Evolutionary conservation across 2,329 filamentous ascomycete species (phyloP), one percentile per base, ranked within the genome.

Genomic region (Penicillium olsonii): DNA sequence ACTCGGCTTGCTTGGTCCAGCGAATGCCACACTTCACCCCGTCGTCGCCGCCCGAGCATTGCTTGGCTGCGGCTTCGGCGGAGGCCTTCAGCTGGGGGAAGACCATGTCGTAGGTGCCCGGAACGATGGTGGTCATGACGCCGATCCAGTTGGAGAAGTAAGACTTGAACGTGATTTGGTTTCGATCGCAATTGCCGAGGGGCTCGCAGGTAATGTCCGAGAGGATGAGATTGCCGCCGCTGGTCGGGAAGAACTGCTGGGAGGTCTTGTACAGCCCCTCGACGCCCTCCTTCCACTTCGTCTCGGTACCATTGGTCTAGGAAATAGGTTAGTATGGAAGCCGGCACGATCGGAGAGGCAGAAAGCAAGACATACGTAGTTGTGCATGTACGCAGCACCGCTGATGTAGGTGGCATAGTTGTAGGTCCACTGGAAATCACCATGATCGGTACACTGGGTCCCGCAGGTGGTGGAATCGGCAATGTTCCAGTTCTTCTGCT

Each of bases 81-180:
- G 85, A 87, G 1, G 72, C 79, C 44, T 74, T 70, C 11, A 90
- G 74, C 37, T 81, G 77, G 0, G 83, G 79, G 51, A 82, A 71
- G 55, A 91, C 83, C 35, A 66, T 69, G 1, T 76, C 69, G 17
- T 66, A 65, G 1, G 80, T 84, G 45, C 78, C 78, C 0, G 87
- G 86, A 0, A 81, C 85, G 19, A 90, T 59, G 58, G 85, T 79
- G 4, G 83, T 80, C 4, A 82, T 76, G 26, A 80, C 76, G 2
- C 83, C 78, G 57, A 90, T 72, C 84, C 85, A 88, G 20, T 85
- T 81, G 58, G 84, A 79, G 14, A 89, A 75, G 57, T 86, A 87
- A 17, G 85, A 85, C 70, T 90, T 90, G 79, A 87, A 91, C 2
- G 81, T 84, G 52, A 82, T 70, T 76, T 90, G 87, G 61, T 92